phyloP scores from a whole-genome alignment of 768 basidiomycete species.

The Tulasnella sp. region DNA sequence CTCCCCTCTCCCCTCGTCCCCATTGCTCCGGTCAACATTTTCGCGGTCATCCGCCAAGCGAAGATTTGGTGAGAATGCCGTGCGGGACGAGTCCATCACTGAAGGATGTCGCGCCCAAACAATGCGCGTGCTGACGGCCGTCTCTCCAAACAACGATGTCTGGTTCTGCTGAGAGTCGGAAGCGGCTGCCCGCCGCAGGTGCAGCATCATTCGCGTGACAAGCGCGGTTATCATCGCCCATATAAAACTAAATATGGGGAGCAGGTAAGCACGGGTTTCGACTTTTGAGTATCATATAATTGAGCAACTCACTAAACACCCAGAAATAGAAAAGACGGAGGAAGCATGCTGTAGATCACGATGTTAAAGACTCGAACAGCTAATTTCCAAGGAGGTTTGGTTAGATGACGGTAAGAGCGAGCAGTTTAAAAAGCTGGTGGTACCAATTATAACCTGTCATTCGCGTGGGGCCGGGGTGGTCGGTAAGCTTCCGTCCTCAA shows the following conservation, averaged over 20 bases:
- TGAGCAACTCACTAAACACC: neutral
- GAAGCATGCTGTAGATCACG: neutral
- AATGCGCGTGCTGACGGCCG: neutral
- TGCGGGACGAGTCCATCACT: too few relatives aligned
- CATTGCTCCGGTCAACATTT: too few relatives aligned
- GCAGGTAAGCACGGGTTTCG: neutral
- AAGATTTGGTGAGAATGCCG: too few relatives aligned
- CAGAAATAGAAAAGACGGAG: neutral
- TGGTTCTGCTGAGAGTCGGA: neutral
- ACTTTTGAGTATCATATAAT: neutral
- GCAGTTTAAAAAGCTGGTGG: neutral
- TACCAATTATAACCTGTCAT: neutral
- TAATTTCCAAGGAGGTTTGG: neutral
- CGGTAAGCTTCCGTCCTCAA: neutral
- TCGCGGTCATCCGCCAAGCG: too few relatives aligned
- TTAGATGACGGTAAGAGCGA: too few relatives aligned
- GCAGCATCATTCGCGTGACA: neutral
- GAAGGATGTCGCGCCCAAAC: neutral
- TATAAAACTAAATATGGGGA: neutral
- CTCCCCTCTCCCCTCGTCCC: too few relatives aligned
- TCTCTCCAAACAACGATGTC: neutral
- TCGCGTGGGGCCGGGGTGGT: neutral
- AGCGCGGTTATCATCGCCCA: neutral
- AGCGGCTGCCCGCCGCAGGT: neutral
- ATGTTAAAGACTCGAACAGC: neutral